Conservation (phyloP, 225 moss, liverwort and hornwort genomes). For the Takakia lepidozioides region DNA sequence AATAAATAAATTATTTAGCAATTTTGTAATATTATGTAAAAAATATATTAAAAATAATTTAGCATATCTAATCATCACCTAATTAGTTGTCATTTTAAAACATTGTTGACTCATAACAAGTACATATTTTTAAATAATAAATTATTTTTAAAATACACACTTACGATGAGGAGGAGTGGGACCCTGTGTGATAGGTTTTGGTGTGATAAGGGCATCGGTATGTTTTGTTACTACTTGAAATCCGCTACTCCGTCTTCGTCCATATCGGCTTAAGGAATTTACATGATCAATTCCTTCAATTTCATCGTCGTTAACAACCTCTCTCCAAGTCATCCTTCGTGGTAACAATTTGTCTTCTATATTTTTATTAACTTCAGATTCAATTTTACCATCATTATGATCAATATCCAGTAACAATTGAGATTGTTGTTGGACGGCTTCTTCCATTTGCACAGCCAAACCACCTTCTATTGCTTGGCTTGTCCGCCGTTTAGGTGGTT, state of each 20-base stretch:
- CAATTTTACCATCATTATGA: neutral
- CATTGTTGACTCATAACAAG: too few relatives aligned
- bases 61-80: too few relatives aligned
- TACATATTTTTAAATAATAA: too few relatives aligned
- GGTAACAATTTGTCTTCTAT: slow-evolving; percentile 9
- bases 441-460: neutral
- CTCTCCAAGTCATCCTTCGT: slow-evolving; percentile 14
- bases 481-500: slow-evolving; percentile 3
- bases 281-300: slow-evolving; percentile 11
- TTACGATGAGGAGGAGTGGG: slow-evolving; percentile 26
- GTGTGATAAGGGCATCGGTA: slow-evolving; percentile 12
- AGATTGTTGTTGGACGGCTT: too few relatives aligned
- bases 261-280: slow-evolving; percentile 6
- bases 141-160: too few relatives aligned
- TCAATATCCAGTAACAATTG: too few relatives aligned
- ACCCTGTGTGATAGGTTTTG: slow-evolving; percentile 10
- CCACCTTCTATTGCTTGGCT: slow-evolving; percentile 16
- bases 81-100: too few relatives aligned
- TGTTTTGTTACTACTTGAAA: slow-evolving; percentile 32
- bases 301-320: slow-evolving; percentile 35
- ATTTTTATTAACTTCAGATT: neutral
- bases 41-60: too few relatives aligned
- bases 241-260: slow-evolving; percentile 32
- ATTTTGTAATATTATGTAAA: too few relatives aligned
- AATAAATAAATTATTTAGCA: too few relatives aligned